Conservation (phyloP, 1,139 yeast species). For the Yueomyces sp. region DNA sequence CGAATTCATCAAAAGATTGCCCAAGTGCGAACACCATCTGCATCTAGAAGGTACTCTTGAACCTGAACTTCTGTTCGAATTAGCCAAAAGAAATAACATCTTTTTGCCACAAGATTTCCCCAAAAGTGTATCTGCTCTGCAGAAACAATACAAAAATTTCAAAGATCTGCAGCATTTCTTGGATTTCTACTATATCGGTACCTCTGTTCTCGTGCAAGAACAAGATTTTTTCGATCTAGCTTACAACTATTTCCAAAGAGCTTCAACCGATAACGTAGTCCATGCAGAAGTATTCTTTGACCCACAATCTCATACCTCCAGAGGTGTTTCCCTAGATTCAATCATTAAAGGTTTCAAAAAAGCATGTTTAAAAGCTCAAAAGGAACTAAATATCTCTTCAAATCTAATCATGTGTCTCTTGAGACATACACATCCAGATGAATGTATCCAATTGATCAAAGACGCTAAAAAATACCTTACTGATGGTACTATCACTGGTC, state of each 20-base stretch:
- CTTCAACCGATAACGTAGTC: constrained; percentile 45
- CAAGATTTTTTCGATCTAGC: constrained; percentile 65
- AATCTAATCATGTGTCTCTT: constrained; percentile 69
- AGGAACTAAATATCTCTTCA: constrained; percentile 47
- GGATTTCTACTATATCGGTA: constrained; percentile 67
- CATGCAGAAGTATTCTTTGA: constrained; percentile 71
- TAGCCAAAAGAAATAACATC: constrained; percentile 49
- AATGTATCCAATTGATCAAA: constrained; percentile 45
- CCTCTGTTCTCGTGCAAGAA: constrained; percentile 53
- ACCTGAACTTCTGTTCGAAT: constrained; percentile 53
- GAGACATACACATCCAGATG: constrained; percentile 53
- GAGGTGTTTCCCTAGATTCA: constrained; percentile 41
- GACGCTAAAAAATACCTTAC: constrained; percentile 38
- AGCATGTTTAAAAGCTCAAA: constrained; percentile 49
- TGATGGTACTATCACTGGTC: constrained; percentile 49
- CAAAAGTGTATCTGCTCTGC: constrained; percentile 37
- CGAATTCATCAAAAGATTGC: constrained; percentile 47
- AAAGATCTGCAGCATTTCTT: constrained; percentile 63
- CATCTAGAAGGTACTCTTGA: constrained; percentile 74
- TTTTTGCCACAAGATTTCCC: constrained; percentile 52
- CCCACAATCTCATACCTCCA: constrained; percentile 74
- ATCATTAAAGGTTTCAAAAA: constrained; percentile 53
- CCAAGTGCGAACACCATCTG: constrained; percentile 76
- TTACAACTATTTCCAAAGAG: constrained; percentile 55
- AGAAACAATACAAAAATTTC: constrained; percentile 46